Evolutionary conservation across 2,329 filamentous ascomycete species (phyloP), one percentile per base, ranked within the genome.

Genomic region (Xylaria sp.): DNA sequence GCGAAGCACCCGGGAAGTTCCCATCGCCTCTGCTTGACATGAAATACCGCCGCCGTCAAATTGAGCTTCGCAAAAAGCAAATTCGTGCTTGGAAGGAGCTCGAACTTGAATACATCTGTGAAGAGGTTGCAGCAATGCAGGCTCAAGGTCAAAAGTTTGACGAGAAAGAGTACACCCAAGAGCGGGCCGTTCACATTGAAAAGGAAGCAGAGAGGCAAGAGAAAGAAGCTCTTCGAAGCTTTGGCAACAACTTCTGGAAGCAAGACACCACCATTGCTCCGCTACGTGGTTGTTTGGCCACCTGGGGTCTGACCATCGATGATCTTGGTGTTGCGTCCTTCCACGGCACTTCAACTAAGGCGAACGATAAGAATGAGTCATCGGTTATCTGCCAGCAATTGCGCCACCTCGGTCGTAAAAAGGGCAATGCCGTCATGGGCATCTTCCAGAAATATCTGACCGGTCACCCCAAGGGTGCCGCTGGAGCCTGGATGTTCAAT

Each of bases 401-500:
- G 82, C 90, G 91, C 75, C 97, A 99, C 79, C 90, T 99, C 62
- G 96, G 96, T 73, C 93, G 96, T 76, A 92, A 91, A 83, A 97
- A 97, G 90, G 96, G 97, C 77, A 99, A 99, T 78, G 94, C 96
- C 38, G 86, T 99, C 15, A 83, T 98, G 73, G 96, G 94, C 85
- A 94, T 99, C 80, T 99, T 98, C 92, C 96, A 99, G 84, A 99
- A 99, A 84, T 98, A 97, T 82, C 90, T 99, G 70, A 99, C 97
- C 63, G 96, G 96, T 81, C 96, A 99, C 81, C 96, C 96, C 77
- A 99, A 99, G 90, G 96, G 96, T 90, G 95, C 96, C 77, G 96
- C 96, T 69, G 96, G 96, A 86, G 96, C 95, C 58, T 99, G 96
- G 94, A 99, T 99, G 96, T 90, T 99, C 88, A 99, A 99, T 86